Conservation (phyloP, 345 rosid species). For the Eutrema yunnanense region DNA sequence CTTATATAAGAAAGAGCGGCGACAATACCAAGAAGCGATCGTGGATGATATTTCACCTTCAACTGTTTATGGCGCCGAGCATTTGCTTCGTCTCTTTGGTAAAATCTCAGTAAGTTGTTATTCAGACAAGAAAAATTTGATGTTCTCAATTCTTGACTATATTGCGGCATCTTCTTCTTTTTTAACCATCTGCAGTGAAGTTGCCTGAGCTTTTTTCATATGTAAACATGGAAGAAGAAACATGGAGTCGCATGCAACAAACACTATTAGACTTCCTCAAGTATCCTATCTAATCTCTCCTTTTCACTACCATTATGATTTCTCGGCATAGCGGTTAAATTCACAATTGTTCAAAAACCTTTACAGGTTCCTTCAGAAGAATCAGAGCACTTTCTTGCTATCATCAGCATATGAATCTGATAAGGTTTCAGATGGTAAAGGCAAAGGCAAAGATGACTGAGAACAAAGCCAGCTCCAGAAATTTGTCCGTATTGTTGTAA, state of each 20-base stretch:
- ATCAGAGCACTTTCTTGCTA: conserved; percentile 66
- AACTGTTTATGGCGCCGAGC: conserved; percentile 73
- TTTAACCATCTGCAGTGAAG: conserved; percentile 54
- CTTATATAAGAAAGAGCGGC: conserved; percentile 79
- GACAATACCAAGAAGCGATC: conserved; percentile 52
- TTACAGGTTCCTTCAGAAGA: conserved; percentile 87
- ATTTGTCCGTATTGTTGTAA: conserved; percentile 25
- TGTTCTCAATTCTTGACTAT: not conserved
- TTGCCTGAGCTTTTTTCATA: conserved; percentile 84
- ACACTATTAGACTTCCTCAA: conserved; percentile 79
- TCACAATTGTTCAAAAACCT: not conserved
- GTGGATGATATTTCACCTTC: conserved; percentile 57
- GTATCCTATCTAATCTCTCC: conserved; percentile 29
- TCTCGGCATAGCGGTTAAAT: not conserved
- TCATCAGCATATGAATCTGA: conserved; percentile 60
- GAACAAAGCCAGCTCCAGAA: not conserved
- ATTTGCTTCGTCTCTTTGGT: conserved; percentile 80
- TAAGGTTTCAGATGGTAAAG: conserved; percentile 48
- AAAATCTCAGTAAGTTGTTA: not conserved
- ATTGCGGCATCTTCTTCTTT: not conserved
- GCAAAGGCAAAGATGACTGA: conserved; percentile 70
- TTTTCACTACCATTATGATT: not conserved
- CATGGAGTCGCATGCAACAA: conserved; percentile 70
- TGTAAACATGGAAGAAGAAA: conserved; percentile 88
- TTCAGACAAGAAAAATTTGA: not conserved